Evolutionary conservation across 768 basidiomycete genomes (phyloP).

Genomic region (Bullera alba): DNA sequence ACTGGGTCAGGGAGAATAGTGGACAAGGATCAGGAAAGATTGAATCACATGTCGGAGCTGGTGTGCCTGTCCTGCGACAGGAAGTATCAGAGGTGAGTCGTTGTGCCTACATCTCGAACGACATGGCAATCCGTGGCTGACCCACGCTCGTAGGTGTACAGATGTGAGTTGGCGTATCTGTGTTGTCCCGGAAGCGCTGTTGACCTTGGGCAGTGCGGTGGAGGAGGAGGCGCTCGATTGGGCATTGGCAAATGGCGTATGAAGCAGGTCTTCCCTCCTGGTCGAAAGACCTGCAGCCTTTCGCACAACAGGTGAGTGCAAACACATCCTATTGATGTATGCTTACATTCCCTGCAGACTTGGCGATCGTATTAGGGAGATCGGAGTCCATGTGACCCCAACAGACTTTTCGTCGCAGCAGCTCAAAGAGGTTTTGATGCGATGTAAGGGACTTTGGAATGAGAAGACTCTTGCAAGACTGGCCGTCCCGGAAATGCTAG

Average conservation of each 20-base stretch:
- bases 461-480: slow-evolving; percentile 40
- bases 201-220: slow-evolving; percentile 34
- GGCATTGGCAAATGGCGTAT: slow-evolving; percentile 46
- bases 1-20: slow-evolving; percentile 21
- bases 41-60: slow-evolving; percentile 29
- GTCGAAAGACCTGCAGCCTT: slow-evolving; percentile 43
- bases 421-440: slow-evolving; percentile 34
- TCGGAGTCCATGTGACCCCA: slow-evolving; percentile 40
- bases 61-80: slow-evolving; percentile 33
- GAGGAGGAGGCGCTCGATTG: slow-evolving; percentile 43
- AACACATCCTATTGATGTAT: background rate
- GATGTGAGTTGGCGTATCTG: slow-evolving; percentile 25
- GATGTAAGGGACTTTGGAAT: slow-evolving; percentile 37
- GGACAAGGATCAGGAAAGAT: slow-evolving; percentile 13
- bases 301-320: slow-evolving; percentile 35
- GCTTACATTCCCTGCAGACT: slow-evolving; percentile 23
- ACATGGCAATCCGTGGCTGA: background rate
- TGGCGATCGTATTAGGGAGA: slow-evolving; percentile 33
- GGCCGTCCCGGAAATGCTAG: slow-evolving; percentile 43
- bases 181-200: background rate
- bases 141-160: slow-evolving; percentile 6
- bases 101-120: no score
- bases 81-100: slow-evolving; percentile 37
- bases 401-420: slow-evolving; percentile 33
- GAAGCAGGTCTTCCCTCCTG: slow-evolving; percentile 44